These are phyloP conservation scores for Capsella bursapastoris DNA, from an alignment of 345 rosid genomes.

Conservation along the genomic window DNA sequence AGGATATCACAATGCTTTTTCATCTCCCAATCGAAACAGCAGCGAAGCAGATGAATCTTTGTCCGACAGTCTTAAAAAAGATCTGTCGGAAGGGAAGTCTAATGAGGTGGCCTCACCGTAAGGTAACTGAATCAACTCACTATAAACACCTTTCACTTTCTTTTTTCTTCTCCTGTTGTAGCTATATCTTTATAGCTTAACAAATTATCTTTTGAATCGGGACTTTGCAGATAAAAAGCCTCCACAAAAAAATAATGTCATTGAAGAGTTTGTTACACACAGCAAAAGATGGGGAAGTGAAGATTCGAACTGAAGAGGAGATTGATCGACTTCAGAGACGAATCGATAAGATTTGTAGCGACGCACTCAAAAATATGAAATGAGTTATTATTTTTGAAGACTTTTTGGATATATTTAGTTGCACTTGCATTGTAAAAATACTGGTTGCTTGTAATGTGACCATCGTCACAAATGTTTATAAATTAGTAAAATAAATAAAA, in stretches of 20 bases:
- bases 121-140: conserved; percentile 10
- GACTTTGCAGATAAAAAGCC: conserved; percentile 17
- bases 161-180: not conserved
- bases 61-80: conserved; percentile 34
- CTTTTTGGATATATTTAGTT: too few relatives aligned
- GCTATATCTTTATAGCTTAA: not conserved
- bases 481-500: too few relatives aligned
- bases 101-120: conserved; percentile 27
- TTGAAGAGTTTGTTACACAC: not conserved
- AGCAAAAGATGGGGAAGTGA: not conserved
- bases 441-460: too few relatives aligned
- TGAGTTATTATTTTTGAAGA: not conserved
- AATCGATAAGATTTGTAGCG: not conserved
- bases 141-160: not conserved
- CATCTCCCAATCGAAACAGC: conserved; percentile 31
- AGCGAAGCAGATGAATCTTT: conserved; percentile 7
- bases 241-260: not conserved
- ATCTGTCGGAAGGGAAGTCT: conserved; percentile 25
- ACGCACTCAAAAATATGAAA: not conserved
- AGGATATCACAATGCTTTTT: conserved; percentile 2
- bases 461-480: too few relatives aligned
- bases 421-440: too few relatives aligned
- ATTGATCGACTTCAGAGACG: not conserved
- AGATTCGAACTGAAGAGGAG: not conserved
- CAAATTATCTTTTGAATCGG: not conserved